A percentile compares a stretch with the other conserved stretches of the same genome.
These are phyloP conservation scores for Trichoderma sp. DNA, from an alignment of 2,329 filamentous ascomycete species.

Conservation along the genomic window DNA sequence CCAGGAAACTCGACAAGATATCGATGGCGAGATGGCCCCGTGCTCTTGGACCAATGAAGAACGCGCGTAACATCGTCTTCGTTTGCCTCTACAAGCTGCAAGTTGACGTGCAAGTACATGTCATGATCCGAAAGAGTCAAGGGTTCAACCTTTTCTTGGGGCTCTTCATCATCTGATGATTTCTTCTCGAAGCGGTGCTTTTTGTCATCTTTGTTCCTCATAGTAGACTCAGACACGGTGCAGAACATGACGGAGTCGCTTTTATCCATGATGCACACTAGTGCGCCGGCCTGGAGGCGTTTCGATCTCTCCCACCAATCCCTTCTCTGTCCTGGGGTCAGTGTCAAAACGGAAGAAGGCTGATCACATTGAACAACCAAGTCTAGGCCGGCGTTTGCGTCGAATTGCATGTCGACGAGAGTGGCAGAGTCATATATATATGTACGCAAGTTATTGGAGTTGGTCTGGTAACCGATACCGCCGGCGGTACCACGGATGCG, in stretches of 20 bases:
- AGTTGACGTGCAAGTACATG: constrained; percentile 33
- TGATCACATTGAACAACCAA: constrained; percentile 49
- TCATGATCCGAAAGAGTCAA: constrained; percentile 26
- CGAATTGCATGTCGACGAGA: constrained; percentile 38
- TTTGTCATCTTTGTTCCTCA: constrained; percentile 24
- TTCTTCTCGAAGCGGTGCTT: constrained; percentile 20
- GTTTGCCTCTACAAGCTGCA: constrained; percentile 34
- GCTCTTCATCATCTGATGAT: constrained; percentile 17
- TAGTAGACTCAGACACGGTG: constrained; percentile 36
- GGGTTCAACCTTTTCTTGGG: background rate
- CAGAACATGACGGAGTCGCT: constrained; percentile 44
- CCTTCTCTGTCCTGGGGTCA: constrained; percentile 35
- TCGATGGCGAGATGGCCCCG: constrained; percentile 22
- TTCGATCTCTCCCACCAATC: constrained; percentile 55
- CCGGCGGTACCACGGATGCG: constrained; percentile 29
- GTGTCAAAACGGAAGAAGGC: constrained; percentile 34
- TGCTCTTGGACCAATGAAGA: constrained; percentile 35
- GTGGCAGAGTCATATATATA: constrained; percentile 32
- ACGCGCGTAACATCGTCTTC: constrained; percentile 28
- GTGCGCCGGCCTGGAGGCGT: constrained; percentile 49
- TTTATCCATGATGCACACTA: constrained; percentile 51
- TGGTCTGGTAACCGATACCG: constrained; percentile 12
- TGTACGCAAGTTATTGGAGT: constrained; percentile 33
- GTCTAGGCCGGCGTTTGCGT: constrained; percentile 44
- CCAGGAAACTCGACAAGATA: constrained; percentile 63